Base-by-base conservation (phyloP, 1,284 basidiomycete genomes). In the Caloboletus firmus region DNA sequence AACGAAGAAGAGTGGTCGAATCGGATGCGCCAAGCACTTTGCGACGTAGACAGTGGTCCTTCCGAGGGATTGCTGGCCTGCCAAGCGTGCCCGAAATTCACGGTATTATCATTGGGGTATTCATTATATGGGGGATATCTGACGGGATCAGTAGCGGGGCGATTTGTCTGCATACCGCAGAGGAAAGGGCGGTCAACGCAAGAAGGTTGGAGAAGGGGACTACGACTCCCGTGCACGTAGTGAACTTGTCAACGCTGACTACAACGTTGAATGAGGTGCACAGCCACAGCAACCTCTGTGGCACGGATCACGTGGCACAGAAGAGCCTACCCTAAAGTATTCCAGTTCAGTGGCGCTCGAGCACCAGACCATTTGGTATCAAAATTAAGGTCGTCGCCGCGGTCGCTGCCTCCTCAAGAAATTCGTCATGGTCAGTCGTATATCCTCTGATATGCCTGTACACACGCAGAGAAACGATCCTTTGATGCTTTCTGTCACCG, bases 361-460 rank as follows among this genome's bases (percentile, higher is more conserved):
- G 20, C 30, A 20, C 34, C 11, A 45, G 17, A 55, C 39, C 37
- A 35, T 50, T 36, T 49, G 37, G 51, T 39, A 58, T 61, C 59
- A 59, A 60, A 52, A 52, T 62, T 64, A 62, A 66, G 55, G 58
- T 51, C 56, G 58, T 56, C 58, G 56, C 26, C 44, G 57, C 51
- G 46, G 64, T 48, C 55, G 51, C 57, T 51, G 41, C 55, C 48
- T 37, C 65, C 51, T 68, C 69, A 71, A 73, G 63, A 68, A 58
- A 54, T 46, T 44, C 59, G 64, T 52, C 56, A 70, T 70, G 68
- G 68, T 70, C 24, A 72, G 68, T 70, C 30, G 18, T 35, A 47
- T 49, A 26, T 56, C 41, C 46, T 57, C 15, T 22, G 1, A 36
- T 51, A n/a, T 47, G 4, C 32, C 39, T 24, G 18, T 34, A 32